Base-by-base conservation (phyloP, 805 yeast species). In the Saccharomyces kudriavzevii region DNA sequence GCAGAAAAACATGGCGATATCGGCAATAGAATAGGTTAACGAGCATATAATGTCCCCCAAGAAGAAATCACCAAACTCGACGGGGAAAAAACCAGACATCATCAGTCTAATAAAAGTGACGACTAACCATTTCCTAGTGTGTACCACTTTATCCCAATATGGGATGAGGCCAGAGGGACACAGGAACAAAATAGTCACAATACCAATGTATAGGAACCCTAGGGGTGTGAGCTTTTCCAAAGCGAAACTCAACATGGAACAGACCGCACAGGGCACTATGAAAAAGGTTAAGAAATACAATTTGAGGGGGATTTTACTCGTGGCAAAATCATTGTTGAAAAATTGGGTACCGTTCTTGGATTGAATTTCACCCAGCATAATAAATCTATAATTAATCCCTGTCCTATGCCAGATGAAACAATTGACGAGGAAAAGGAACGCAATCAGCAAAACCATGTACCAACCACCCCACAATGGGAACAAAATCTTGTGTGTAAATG, bases 391-490 rank as follows among this genome's bases (percentile, higher is more conserved):
- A 68, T 92, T 94, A 61, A 94, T 85, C 62, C 87, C 87, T 69
- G 73, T 84, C 47, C 71, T 67, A 26, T 83, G 77, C 92, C 96
- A 94, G 2, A 85, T 81, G 52, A 74, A 70, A 64, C 95, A 82
- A 65, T 88, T 83, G 47, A 87, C 54, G 13, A 84, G 83, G 65
- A 91, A 84, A 2, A 89, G 70, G 25, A 84, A 60, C 5, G 82
- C 71, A 63, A 85, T 77, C n/a, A 91, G 58, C 30, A 77, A 73
- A 4, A 84, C 67, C 54, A 90, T 62, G 59, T 89, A 79, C 68
- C 89, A 90, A 1, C 98, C 98, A 8, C 85, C 97, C 96, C 97
- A 94, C 2, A 94, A 76, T 62, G 95, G 98, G 45, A 92, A 68
- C 53, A 92, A 63, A 54, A 72, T 84, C 47, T 68, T 72, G 54